Base-by-base conservation (phyloP, 2,329 filamentous ascomycete genomes). In the Didymella glomerata region DNA sequence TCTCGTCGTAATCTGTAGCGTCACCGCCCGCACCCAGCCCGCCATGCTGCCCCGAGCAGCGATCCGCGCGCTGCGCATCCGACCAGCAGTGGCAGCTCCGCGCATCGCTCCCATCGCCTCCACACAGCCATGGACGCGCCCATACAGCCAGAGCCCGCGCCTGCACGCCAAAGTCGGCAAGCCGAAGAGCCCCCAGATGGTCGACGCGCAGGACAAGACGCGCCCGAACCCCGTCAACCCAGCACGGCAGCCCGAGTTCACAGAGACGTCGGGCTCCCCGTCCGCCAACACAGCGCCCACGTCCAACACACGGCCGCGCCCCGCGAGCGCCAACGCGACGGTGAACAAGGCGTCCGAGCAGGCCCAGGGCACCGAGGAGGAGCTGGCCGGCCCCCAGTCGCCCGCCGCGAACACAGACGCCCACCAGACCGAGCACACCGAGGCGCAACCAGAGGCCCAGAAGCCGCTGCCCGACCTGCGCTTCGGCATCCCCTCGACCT, bases 401-500 rank as follows among this genome's bases (percentile, higher is more conserved):
- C 69, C 70, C 70, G 48, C 64, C 36, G 66, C 68, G 22, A 77
- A 81, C 60, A 78, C 74, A 25, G 69, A 76, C 38, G 66, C 78
- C 59, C 38, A 41, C 38, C 69, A 75, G 48, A 69, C 79, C 54
- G 77, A 81, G 42, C 78, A 81, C 50, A 53, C 65, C 38, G 60
- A 65, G 38, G 41, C 58, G n/a, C 48, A 18, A 49, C 77, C 84
- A 66, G 82, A 87, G 24, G 82, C 86, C 51, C 75, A 72, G 16
- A 85, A 89, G 70, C 89, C 91, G 52, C 86, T 97, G 13, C 94
- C 94, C 52, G 93, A 98, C 75, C 84, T 98, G 44, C 95, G 92
- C n/a, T 89, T 94, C 72, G 94, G 94, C 64, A 96, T 98, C 63
- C 94, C 94, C 0, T 97, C 93, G 2, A 97, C 93, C 1, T 84